Conservation (phyloP, 441 rosid genomes). For the Populus hybrid region DNA sequence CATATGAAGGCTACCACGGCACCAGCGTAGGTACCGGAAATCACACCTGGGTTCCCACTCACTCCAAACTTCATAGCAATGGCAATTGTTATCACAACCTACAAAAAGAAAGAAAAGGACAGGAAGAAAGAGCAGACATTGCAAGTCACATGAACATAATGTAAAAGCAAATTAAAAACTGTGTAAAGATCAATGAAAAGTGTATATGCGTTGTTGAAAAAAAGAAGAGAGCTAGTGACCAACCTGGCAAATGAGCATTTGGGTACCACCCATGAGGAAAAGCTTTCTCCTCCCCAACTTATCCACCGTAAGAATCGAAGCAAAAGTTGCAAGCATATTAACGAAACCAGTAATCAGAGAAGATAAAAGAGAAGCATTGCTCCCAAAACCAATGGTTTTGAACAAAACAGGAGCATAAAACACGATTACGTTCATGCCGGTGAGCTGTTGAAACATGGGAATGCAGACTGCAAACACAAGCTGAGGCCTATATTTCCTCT, state of each 20-base stretch:
- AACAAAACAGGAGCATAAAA: constrained; percentile 62
- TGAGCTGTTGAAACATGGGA: constrained; percentile 55
- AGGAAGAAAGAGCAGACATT: background rate
- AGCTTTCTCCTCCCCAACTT: constrained; percentile 43
- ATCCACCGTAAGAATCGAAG: constrained; percentile 45
- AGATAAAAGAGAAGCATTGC: constrained; percentile 46
- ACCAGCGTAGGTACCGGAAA: constrained; percentile 34
- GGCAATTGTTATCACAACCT: background rate
- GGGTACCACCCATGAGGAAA: constrained; percentile 49
- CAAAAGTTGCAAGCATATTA: constrained; percentile 37
- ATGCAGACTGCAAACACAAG: constrained; percentile 35
- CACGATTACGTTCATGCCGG: constrained; percentile 52
- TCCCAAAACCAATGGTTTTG: constrained; percentile 46
- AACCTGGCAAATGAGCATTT: constrained; percentile 54
- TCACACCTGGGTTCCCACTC: constrained; percentile 36
- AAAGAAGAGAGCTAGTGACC: background rate
- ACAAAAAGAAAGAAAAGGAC: background rate
- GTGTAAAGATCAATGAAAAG: background rate
- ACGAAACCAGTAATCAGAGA: constrained; percentile 47
- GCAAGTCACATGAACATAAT: too few relatives aligned
- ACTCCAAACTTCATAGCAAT: constrained; percentile 26
- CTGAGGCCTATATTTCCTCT: constrained; percentile 52
- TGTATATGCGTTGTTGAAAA: background rate
- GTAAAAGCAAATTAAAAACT: background rate
- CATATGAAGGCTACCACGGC: constrained; percentile 38